These are phyloP conservation scores for Tagetes patula DNA, from an alignment of 129 eudicot species.

Conservation along the genomic window DNA sequence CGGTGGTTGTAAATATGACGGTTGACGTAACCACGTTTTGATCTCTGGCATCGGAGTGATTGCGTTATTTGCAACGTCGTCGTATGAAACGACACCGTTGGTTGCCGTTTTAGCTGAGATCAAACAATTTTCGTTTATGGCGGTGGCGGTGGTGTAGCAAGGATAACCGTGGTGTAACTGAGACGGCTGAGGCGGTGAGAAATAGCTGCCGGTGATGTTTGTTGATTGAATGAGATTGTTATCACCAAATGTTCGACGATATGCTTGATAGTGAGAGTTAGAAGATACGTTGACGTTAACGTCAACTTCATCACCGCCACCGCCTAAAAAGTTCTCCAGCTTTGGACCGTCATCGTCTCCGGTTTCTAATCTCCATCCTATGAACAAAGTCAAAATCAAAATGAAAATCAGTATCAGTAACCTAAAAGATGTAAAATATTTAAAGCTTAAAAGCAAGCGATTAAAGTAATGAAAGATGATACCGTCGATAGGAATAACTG, in stretches of 20 bases:
- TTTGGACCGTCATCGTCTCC: slow-evolving; percentile 42
- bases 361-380: slow-evolving; percentile 55
- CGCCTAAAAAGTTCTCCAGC: slow-evolving; percentile 79
- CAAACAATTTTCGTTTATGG: slow-evolving; percentile 13
- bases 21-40: slow-evolving; percentile 54
- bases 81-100: slow-evolving; percentile 35
- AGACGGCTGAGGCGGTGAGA: slow-evolving; percentile 17
- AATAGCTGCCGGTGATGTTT: not conserved
- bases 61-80: slow-evolving; percentile 15
- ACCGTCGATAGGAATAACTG: no score
- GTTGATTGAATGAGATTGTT: not conserved
- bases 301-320: slow-evolving; percentile 17
- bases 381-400: not conserved
- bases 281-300: slow-evolving; percentile 51
- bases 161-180: slow-evolving; percentile 24
- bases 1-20: slow-evolving; percentile 20
- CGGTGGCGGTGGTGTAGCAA: not conserved
- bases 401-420: not conserved
- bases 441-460: not conserved
- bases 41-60: slow-evolving; percentile 40
- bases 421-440: not conserved
- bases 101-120: slow-evolving; percentile 17
- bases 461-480: not conserved
- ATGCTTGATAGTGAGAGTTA: not conserved
- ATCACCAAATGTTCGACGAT: not conserved